A percentile compares a stretch with the other conserved stretches of the same genome.
These are phyloP conservation scores for Actinomucor elegans DNA, from an alignment of 371 early-diverging fungal genomes.

Conservation along the genomic window DNA sequence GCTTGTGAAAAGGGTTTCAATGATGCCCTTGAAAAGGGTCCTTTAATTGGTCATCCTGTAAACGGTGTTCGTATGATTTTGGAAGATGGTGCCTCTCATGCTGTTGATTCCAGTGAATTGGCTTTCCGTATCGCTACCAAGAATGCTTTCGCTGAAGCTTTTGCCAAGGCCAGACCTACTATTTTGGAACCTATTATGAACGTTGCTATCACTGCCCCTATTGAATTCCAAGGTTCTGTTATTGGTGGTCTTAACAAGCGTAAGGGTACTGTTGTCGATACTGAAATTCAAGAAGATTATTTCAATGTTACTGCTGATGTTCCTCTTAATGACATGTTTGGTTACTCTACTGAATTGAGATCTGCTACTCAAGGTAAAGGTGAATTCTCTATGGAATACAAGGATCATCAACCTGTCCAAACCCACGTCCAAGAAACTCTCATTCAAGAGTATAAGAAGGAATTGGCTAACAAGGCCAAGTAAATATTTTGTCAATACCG, in stretches of 20 bases:
- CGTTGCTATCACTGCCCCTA: constrained; percentile 88
- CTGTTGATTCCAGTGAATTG: constrained; percentile 95
- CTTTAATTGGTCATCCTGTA: constrained; percentile 90
- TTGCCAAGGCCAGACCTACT: constrained; percentile 75
- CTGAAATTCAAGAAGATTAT: constrained; percentile 94
- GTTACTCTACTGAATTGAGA: constrained; percentile 94
- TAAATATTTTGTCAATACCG: constrained; percentile 3
- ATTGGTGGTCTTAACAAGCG: constrained; percentile 94
- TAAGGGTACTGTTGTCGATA: constrained; percentile 93
- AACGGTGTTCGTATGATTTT: constrained; percentile 89
- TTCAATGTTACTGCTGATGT: constrained; percentile 84
- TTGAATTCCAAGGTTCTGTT: constrained; percentile 93
- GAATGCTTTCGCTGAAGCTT: constrained; percentile 90
- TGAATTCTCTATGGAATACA: constrained; percentile 98
- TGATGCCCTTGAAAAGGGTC: constrained; percentile 91
- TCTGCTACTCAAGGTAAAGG: constrained; percentile 97
- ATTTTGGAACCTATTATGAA: constrained; percentile 97
- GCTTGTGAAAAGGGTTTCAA: constrained; percentile 95
- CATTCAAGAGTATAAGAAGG: constrained; percentile 71
- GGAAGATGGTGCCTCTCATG: constrained; percentile 92
- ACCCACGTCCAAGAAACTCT: constrained; percentile 83
- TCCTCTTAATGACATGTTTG: constrained; percentile 97
- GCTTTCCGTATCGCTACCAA: constrained; percentile 93
- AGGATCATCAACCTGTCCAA: constrained; percentile 82
- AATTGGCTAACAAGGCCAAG: constrained; percentile 24